Base-by-base conservation (phyloP, 2,329 filamentous ascomycete genomes). In the Fusarium tuaranense region DNA sequence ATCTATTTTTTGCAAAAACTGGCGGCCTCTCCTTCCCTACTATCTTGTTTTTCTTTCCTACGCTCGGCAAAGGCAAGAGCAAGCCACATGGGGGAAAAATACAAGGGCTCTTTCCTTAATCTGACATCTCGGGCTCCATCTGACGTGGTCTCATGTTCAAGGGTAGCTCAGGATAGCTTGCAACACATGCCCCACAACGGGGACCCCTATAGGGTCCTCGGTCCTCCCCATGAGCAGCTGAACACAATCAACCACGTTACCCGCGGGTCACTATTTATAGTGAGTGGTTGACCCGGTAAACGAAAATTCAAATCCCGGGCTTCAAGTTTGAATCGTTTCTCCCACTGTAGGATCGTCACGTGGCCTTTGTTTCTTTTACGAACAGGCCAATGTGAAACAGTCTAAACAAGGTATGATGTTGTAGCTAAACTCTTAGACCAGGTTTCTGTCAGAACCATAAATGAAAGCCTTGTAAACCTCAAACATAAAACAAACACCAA, bases 131-230 rank as follows among this genome's bases (percentile, higher is more conserved):
- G 48, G 30, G 30, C 48, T 34, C 53, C 61, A 65, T 51, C 61
- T 64, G 30, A 58, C 22, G 39, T 65, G 48, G 62, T 63, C 61
- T 39, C 59, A 62, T 62, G 59, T 62, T 48, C 59, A 62, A 62
- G 59, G 59, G 59, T 62, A 55, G 57, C 57, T 60, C 34, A 60
- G 20, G 57, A 41, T 41, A 60, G 22, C 22, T 30, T n/a, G 36
- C 57, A 60, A 60, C 34, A 60, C 16, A 7, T 12, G 59, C 39
- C 59, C 59, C 59, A 62, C 59, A n/a, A 27, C 20, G 20, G 36
- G 32, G 59, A 62, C 59, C 39, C 59, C 39, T 46, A 62, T 46
- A 62, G 59, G 39, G 18, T 7, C n/a, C n/a, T 22, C 4, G 39
- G 7, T 6, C 18, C n/a, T 22, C 5, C 32, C 32, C 32, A 34